Percentiles rank a stretch among this genome's conserved stretches.
Conservation (phyloP, 768 basidiomycete species). For the Termitomyces sp. region DNA sequence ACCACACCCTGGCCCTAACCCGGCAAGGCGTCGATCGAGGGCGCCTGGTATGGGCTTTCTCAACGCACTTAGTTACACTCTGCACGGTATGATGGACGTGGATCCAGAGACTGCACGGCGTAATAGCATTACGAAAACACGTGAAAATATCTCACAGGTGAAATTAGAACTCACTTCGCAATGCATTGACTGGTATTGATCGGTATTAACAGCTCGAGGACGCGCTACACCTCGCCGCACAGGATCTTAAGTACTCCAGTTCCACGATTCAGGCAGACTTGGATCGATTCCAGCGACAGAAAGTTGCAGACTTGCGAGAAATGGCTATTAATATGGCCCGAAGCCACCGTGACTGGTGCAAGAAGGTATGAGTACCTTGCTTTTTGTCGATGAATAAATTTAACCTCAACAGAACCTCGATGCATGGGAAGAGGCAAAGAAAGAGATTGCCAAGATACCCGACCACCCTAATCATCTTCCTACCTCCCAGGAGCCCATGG, state of each 20-base stretch:
- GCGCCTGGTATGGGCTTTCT: conserved; percentile 82
- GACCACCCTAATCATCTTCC: conserved; percentile 79
- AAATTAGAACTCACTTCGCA: too few species aligned
- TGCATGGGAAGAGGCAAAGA: conserved; percentile 95
- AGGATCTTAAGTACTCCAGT: conserved; percentile 94
- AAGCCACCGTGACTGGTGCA: conserved; percentile 94
- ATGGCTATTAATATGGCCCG: conserved; percentile 89
- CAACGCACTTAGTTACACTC: conserved; percentile 87
- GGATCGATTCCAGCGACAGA: conserved; percentile 97
- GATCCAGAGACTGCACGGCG: conserved; percentile 95
- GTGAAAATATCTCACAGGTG: conserved; percentile 94
- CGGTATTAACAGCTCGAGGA: conserved; percentile 72
- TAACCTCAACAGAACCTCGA: conserved; percentile 76
- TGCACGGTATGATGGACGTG: conserved; percentile 98
- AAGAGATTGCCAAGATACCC: conserved; percentile 86
- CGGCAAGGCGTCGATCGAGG: conserved; percentile 46
- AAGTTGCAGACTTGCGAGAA: conserved; percentile 92
- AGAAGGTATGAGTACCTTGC: conserved; percentile 56
- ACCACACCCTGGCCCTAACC: conserved; percentile 77
- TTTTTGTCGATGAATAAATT: not conserved
- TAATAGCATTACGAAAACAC: conserved; percentile 89
- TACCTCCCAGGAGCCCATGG: conserved; percentile 27
- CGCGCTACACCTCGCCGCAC: conserved; percentile 85
- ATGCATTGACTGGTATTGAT: too few species aligned
- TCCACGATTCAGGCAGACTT: conserved; percentile 96